Evolutionary conservation across 2,329 filamentous ascomycete species (phyloP), one percentile per base, ranked within the genome.

Genomic region (Monosporascus sp.): DNA sequence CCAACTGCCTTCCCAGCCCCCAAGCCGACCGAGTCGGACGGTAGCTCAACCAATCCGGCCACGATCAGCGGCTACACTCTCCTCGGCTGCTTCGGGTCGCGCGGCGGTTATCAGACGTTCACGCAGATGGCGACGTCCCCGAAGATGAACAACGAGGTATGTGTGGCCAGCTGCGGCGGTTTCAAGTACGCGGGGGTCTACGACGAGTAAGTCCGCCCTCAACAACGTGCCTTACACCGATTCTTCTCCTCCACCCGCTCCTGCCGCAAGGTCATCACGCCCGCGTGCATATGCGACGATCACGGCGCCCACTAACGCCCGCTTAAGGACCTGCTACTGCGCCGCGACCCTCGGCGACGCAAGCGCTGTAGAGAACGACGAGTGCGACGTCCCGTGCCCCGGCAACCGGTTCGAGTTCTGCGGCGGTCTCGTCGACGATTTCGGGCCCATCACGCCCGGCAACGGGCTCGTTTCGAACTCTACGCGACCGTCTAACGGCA

Each of bases 281-380:
- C 19, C 19, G 19, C 5, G 9, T 17, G n/a, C 5, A 43, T 43
- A 20, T 8, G 22, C 17, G 19, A 14, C 11, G 17, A 19, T 43
- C 8, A 20, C 40, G 22, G 9, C 22, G 4, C 6, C 40, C 22
- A 11, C 19, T 20, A 43, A 43, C 40, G 24, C 19, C 40, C 41
- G 9, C 1, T 24, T 34, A 27, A 72, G 66, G 11, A 65, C 64
- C 22, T 80, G 77, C 60, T 78, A 76, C 64, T 81, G 78, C 53
- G 75, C 76, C 36, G 65, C 72, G 14, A 54, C 50, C 2, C 65
- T 80, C 19, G 73, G 65, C 5, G 67, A 70, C 45, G 73, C 76
- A n/a, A 66, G 59, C 14, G 71, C 75, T 14, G 57, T 71, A 1
- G 63, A 62, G 44, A 64, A 66, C 47, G 58, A 56, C 17, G 55